Conservation (phyloP, 2,329 filamentous ascomycete genomes). For the Aspergillus calidoustus region DNA sequence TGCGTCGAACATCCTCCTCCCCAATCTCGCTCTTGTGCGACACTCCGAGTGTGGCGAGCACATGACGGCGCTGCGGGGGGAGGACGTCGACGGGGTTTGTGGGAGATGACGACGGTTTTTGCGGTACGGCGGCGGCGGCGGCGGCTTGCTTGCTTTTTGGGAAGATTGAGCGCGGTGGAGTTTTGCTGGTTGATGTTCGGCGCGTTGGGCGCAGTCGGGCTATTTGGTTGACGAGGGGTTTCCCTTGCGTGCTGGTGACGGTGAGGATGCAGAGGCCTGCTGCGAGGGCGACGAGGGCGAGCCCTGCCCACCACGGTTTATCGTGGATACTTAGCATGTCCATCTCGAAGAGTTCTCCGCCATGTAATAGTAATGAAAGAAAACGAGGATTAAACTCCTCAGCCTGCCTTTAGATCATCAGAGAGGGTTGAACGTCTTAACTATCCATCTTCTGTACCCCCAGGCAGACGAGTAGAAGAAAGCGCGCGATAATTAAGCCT, state of each 20-base stretch:
- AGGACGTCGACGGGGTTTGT: slow-evolving; percentile 53
- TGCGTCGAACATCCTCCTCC: slow-evolving; percentile 39
- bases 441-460: too few species aligned
- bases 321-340: slow-evolving; percentile 20
- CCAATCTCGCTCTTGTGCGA: slow-evolving; percentile 29
- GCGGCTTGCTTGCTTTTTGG: slow-evolving; percentile 50
- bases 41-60: slow-evolving; percentile 41
- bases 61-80: slow-evolving; percentile 58
- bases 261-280: neutral
- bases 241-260: slow-evolving; percentile 40
- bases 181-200: slow-evolving; percentile 53
- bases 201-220: slow-evolving; percentile 39
- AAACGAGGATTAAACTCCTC: neutral
- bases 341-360: slow-evolving; percentile 22
- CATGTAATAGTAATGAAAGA: neutral
- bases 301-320: slow-evolving; percentile 30
- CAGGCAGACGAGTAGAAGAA: too few species aligned
- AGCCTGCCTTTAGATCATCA: neutral
- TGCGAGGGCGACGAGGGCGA: slow-evolving; percentile 25
- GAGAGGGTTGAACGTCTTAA: neutral
- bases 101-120: slow-evolving; percentile 1
- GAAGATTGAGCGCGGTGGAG: slow-evolving; percentile 59
- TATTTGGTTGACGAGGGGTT: slow-evolving; percentile 46
- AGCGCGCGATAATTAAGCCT: too few species aligned
- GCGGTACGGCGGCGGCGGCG: slow-evolving; percentile 18